phyloP scores from a whole-genome alignment of 768 basidiomycete genomes.

The Trametes maxima region DNA sequence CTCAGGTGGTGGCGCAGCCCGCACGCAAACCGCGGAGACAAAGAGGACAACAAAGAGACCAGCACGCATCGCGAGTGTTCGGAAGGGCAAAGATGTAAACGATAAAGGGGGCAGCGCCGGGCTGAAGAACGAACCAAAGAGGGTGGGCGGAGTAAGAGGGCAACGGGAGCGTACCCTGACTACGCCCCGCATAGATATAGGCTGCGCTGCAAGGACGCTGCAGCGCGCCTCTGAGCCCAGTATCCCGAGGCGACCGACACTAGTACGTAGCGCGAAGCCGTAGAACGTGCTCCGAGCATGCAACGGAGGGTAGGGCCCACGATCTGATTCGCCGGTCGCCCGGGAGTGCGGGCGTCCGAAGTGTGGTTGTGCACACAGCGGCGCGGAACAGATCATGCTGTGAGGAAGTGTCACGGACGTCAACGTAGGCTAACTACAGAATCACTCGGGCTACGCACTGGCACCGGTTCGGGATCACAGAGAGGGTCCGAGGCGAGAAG shows the following conservation, averaged over 20 bases:
- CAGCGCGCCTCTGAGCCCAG: not conserved
- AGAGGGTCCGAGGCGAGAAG: not conserved
- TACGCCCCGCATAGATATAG: not conserved
- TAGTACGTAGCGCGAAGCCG: not conserved
- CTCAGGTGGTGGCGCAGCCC: constrained; percentile 9
- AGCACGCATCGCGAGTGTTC: constrained; percentile 9
- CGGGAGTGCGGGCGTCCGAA: not conserved
- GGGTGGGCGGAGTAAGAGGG: not conserved
- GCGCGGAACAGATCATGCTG: not conserved
- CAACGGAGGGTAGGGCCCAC: not conserved
- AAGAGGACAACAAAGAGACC: constrained; percentile 7
- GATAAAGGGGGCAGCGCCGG: constrained; percentile 12
- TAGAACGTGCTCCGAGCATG: no score
- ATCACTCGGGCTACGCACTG: constrained; percentile 1
- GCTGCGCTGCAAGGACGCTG: not conserved
- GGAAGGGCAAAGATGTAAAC: not conserved
- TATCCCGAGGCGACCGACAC: not conserved
- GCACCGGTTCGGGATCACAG: not conserved
- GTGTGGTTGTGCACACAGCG: not conserved
- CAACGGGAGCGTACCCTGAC: not conserved
- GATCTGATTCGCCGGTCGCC: not conserved
- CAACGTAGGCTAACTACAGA: constrained; percentile 5
- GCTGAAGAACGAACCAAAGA: not conserved
- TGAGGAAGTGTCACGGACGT: constrained; percentile 2
- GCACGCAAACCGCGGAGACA: constrained; percentile 4